These are phyloP conservation scores for Corynascus novoguineensis DNA, from an alignment of 495 filamentous ascomycete genomes.

Conservation along the genomic window DNA sequence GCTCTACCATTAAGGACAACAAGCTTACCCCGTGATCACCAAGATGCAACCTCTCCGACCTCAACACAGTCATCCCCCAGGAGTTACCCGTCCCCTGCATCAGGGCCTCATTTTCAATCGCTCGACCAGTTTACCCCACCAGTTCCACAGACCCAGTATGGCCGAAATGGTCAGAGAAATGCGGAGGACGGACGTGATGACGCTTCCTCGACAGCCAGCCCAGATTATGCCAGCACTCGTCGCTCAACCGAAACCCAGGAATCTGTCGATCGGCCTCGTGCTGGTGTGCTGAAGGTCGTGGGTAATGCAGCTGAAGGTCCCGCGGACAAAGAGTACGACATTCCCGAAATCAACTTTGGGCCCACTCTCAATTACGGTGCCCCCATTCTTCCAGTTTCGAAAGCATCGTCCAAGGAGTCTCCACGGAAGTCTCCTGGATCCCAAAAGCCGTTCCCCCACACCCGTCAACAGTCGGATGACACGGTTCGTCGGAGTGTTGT, in stretches of 20 bases:
- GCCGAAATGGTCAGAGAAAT: constrained; percentile 35
- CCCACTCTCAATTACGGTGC: constrained; percentile 66
- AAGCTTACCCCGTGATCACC: constrained; percentile 32
- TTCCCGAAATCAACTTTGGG: constrained; percentile 82
- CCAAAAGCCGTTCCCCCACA: constrained; percentile 33
- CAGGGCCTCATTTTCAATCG: constrained; percentile 33
- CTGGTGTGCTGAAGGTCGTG: constrained; percentile 77
- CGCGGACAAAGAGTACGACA: constrained; percentile 42
- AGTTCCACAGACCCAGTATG: constrained; percentile 17
- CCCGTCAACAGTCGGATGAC: constrained; percentile 43
- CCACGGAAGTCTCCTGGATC: constrained; percentile 35
- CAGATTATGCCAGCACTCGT: constrained; percentile 65
- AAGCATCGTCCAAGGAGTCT: constrained; percentile 21
- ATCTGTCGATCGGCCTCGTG: constrained; percentile 64
- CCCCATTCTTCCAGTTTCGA: constrained; percentile 12
- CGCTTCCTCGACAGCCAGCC: constrained; percentile 43
- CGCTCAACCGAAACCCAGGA: constrained; percentile 58
- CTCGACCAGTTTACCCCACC: constrained; percentile 18
- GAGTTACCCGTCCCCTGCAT: neutral
- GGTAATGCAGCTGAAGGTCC: constrained; percentile 49
- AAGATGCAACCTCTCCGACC: constrained; percentile 23
- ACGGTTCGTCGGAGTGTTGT: constrained; percentile 55
- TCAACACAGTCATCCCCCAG: constrained; percentile 21
- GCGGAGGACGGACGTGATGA: constrained; percentile 44
- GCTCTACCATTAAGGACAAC: constrained; percentile 52